Evolutionary conservation across 2,329 filamentous ascomycete genomes (phyloP).

Genomic region (Cladosporium sp.): DNA sequence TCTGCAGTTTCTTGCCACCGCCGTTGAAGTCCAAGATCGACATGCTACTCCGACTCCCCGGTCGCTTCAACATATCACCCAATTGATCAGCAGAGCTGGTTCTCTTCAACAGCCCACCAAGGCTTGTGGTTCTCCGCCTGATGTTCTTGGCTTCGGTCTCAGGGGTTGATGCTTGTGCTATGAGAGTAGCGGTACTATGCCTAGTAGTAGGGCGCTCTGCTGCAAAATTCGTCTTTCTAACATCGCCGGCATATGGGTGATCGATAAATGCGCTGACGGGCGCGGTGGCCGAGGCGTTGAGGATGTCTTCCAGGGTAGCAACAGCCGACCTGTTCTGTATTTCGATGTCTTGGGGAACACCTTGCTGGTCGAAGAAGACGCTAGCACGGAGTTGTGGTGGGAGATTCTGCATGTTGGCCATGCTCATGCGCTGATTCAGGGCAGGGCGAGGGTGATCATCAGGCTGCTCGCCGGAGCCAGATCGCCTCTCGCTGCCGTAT

Average conservation of each 20-base stretch:
- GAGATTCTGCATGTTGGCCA: constrained; percentile 51
- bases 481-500: neutral
- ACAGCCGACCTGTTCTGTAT: constrained; percentile 77
- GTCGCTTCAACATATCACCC: neutral
- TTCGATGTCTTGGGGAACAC: constrained; percentile 55
- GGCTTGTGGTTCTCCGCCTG: constrained; percentile 20
- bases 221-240: constrained; percentile 75
- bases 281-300: constrained; percentile 83
- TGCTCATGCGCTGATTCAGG: constrained; percentile 38
- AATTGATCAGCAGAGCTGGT: constrained; percentile 9
- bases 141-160: constrained; percentile 17
- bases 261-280: constrained; percentile 91
- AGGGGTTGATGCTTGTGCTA: constrained; percentile 12
- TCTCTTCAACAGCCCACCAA: constrained; percentile 18
- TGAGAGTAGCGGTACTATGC: constrained; percentile 21
- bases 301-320: constrained; percentile 83
- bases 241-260: constrained; percentile 75
- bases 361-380: constrained; percentile 78
- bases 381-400: constrained; percentile 88
- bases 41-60: constrained; percentile 21
- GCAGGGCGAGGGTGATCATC: constrained; percentile 25
- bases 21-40: constrained; percentile 29
- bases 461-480: constrained; percentile 21
- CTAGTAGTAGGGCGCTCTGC: constrained; percentile 35
- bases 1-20: constrained; percentile 36